Base-by-base conservation (phyloP, 345 rosid genomes). In the Heritiera fomes region DNA sequence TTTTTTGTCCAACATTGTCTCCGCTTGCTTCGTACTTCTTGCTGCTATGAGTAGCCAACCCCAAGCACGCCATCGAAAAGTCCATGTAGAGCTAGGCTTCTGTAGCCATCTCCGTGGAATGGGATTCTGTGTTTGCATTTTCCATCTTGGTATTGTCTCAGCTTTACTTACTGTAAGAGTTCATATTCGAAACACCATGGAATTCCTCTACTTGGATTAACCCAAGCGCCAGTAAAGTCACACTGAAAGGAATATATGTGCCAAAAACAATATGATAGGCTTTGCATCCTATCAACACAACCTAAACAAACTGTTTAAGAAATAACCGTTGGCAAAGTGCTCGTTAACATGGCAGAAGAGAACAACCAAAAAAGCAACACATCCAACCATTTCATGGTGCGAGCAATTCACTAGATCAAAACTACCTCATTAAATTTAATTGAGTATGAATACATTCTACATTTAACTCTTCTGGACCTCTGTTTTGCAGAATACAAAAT, bases 401-500 rank as follows among this genome's bases (percentile, higher is more conserved):
- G 6, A 38, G 23, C 71, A 38, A 41, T 66, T 4, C 8, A 7
- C 30, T 66, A 38, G 10, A 58, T 11, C 38, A 55, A 73, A 34
- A 73, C 76, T 56, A 73, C 17, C 65, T 56, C 34, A 3, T 55
- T 56, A 73, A 17, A 8, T 73, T 73, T 7, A n/a, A 43, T 75
- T 10, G 52, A 58, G 18, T 20, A 61, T 6, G 46, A 75, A 49
- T 46, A 76, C 52, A 76, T 49, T 65, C 72, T 76, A 76, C 72
- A 76, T 8, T 76, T 34, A 70, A 52, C 60, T 55, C 60, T 47
- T 50, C 41, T 76, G 49, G n/a, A 64, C 10, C 45, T 76, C 62
- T 64, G 71, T 63, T 76, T 34, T 47, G 69, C 32, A 45, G 61
- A 76, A 52, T 76, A 76, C 79, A 76, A 65, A 76, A 49, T n/a